Evolutionary conservation across 2,329 filamentous ascomycete species (phyloP), one percentile per base, ranked within the genome.

Genomic region (Dactylonectria estremocensis): DNA sequence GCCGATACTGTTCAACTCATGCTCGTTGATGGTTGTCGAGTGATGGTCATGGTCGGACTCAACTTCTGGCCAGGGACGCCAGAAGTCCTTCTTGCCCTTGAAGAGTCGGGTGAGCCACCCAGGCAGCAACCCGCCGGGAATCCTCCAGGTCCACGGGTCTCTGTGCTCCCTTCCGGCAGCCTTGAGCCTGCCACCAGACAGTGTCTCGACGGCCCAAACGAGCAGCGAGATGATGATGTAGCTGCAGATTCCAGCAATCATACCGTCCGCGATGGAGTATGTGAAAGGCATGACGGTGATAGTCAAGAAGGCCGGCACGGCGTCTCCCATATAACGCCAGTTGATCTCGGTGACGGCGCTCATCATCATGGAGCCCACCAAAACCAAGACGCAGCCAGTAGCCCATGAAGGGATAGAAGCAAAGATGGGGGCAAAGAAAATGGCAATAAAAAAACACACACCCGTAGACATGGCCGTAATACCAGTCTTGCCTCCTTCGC

Each of bases 391-490:
- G 78, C 92, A 95, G 54, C 94, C 94, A 0, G 94, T 97, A 3
- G 94, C 94, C 93, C 93, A 97, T 0, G 94, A 91, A 5, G 94
- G 94, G 64, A 97, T 96, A 0, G 93, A 95, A 9, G 94, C 94
- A 77, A 97, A 97, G 66, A 97, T 95, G 0, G 94, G 94, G 0
- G 94, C 94, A 78, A 97, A 97, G 86, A 97, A 97, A 68, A 97
- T 88, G 64, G 93, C 89, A 77, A 97, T 89, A 83, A 97, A 92
- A 85, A 97, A 97, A 82, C 92, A 95, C 56, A 96, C 64, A 6
- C 94, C 94, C 0, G 93, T 91, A 16, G 89, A 85, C 80, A 95
- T 93, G 55, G 93, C 90, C 0, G 94, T 96, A 18, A 97, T 82
- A 16, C 94, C 94, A 0, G 94, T 97, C 76, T 91, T 91, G 49